Evolutionary conservation across 306 rosid species (phyloP), one percentile per base, ranked within the genome.

Genomic region (Vigna hirtella): DNA sequence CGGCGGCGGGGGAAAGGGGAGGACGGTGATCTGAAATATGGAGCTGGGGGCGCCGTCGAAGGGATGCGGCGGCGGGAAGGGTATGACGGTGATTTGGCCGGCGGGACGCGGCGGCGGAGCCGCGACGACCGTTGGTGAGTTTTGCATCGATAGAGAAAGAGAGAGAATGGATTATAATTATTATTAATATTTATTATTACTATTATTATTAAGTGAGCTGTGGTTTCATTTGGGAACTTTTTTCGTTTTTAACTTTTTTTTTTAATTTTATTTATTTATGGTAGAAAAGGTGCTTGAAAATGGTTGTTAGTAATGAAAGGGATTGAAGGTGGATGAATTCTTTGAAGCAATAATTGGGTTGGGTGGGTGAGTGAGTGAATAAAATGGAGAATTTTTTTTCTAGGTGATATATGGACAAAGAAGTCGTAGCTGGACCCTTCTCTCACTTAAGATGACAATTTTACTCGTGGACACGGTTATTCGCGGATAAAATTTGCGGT

Each of bases 11-110:
- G 24, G 65, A 2, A 61, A 28, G 66, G 78, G 75, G 34, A 68
- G 62, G 34, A 79, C 77, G 20, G 74, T 68, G 36, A 79, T 62
- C 66, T 69, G 79, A 40, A 24, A 76, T 3, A 36, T 73, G 28
- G 87, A 53, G 76, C 85, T 85, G 0, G 90, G 96, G 3, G 87
- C 57, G 0, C 59, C 80, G 1, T 89, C 78, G 72, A 80, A 86
- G 0, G 92, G 83, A 0, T 88, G 86, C 0, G 92, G 90, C 3
- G 59, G 62, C 0, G n/a, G 36, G 0, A 22, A 22, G 13, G 80
- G 73, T 9, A 79, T 15, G 5, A 78, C 66, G 16, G 20, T 45
- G 2, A 73, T 10, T 49, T 66, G 74, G 3, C 38, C 66, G 32
- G 53, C 15, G 50, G 65, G 4, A 22, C 1, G 78, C 26, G 76